These are phyloP conservation scores for Mucor lusitanicus DNA, from an alignment of 371 early-diverging fungal genomes.

Conservation along the genomic window DNA sequence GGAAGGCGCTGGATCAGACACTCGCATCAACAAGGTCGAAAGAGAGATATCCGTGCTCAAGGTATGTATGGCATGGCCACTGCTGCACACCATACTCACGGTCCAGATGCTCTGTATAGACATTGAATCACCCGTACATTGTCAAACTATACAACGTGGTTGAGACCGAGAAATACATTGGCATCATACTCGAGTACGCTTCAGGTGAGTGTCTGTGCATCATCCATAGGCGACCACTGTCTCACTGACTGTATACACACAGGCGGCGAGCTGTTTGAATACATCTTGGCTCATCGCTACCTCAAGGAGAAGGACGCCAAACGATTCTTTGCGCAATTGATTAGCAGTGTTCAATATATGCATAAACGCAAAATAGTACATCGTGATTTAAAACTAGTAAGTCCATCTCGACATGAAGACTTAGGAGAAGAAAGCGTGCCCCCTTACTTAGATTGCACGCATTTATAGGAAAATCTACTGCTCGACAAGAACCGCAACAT, in stretches of 20 bases:
- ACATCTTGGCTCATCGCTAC: conserved; percentile 61
- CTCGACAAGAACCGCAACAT: conserved; percentile 85
- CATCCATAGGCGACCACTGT: too few relatives aligned
- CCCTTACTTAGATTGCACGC: conserved; percentile 3
- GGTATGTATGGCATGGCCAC: conserved; percentile 25
- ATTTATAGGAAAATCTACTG: conserved; percentile 82
- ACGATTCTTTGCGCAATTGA: conserved; percentile 71
- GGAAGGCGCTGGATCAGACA: conserved; percentile 46
- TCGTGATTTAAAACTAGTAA: conserved; percentile 72
- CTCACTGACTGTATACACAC: too few relatives aligned
- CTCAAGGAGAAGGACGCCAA: conserved; percentile 66
- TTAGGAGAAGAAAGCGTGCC: conserved; percentile 1
- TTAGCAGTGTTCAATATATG: conserved; percentile 68
- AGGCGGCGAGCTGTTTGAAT: conserved; percentile 72
- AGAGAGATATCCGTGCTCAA: conserved; percentile 74
- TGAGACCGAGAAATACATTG: conserved; percentile 72
- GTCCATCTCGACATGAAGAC: conserved; percentile 4
- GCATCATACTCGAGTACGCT: conserved; percentile 71
- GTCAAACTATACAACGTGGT: conserved; percentile 76
- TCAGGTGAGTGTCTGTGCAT: conserved; percentile 48
- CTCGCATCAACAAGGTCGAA: conserved; percentile 65
- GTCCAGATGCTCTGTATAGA: conserved; percentile 36
- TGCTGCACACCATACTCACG: too few relatives aligned
- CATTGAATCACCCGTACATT: conserved; percentile 72
- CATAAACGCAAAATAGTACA: conserved; percentile 65